Percentiles rank a stretch among this genome's conserved stretches.
phyloP scores from a whole-genome alignment of 139 green algal species.

The Gonium pectorale region DNA sequence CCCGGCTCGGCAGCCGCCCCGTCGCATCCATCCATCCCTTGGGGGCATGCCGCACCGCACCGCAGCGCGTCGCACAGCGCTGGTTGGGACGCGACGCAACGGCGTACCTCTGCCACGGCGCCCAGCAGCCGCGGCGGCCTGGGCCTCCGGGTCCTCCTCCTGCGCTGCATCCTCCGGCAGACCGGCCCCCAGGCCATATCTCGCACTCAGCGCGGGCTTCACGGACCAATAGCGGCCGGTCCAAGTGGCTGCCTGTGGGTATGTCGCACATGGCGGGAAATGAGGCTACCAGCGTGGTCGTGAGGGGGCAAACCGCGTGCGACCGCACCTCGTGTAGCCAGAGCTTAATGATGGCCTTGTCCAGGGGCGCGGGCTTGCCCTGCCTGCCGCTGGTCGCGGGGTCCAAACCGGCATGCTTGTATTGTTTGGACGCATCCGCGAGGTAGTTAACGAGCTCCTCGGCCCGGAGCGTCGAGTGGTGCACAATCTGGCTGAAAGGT shows the following conservation, averaged over 20 bases:
- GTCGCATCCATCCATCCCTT: too few species aligned
- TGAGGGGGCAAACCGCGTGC: too few species aligned
- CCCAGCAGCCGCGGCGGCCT: not conserved
- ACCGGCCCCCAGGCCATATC: not conserved
- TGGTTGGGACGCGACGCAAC: not conserved
- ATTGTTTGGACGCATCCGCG: not conserved
- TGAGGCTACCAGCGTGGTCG: too few species aligned
- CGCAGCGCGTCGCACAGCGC: too few species aligned
- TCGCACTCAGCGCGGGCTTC: conserved; percentile 16
- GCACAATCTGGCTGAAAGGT: conserved; percentile 52
- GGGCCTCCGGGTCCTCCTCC: conserved; percentile 4
- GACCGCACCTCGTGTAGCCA: conserved; percentile 32
- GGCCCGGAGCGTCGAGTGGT: conserved; percentile 58
- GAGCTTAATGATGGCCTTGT: conserved; percentile 17
- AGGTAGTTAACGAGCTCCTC: conserved; percentile 57
- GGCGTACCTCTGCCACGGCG: conserved; percentile 5
- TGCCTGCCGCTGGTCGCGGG: not conserved
- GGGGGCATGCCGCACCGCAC: too few species aligned
- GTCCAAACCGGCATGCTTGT: not conserved
- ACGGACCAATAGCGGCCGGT: conserved; percentile 36
- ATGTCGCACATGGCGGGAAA: too few species aligned
- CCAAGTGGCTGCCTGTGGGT: conserved; percentile 20
- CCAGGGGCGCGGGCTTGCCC: conserved; percentile 6
- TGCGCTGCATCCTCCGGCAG: conserved; percentile 5
- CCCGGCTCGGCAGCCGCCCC: too few species aligned